Evolutionary conservation across 345 rosid genomes (phyloP), one percentile per base, ranked within the genome.

Genomic region (Cardamine resedifolia): DNA sequence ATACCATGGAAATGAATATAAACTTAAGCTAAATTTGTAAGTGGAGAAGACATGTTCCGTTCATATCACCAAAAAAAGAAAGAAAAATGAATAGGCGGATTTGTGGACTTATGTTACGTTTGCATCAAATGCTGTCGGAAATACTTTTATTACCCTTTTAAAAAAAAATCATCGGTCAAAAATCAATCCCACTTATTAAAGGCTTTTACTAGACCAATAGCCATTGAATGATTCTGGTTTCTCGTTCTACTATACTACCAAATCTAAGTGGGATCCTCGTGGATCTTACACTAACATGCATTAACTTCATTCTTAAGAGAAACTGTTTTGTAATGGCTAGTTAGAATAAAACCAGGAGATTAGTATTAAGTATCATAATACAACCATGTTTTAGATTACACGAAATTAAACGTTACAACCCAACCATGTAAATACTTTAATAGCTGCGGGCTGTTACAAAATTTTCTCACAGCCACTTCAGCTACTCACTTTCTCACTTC

Each of bases 381-480:
- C 41, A 67, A 74, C 47, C 44, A 68, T 53, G 49, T 52, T 51
- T 68, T 51, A 33, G 58, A 68, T 75, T 68, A 68, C 58, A 61
- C 20, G 70, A 75, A 62, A 75, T 6, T 68, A 75, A 68, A 60
- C 70, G 58, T 61, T 75, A 61, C 73, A 68, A 61, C 59, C 39
- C 20, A 69, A 55, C 73, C 70, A 61, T 69, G 64, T 44, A 55
- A 75, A 68, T 68, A 68, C 41, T 31, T 68, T 60, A 68, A 47
- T 68, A 76, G 74, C 65, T 45, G 79, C 79, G 79, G 79, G 79
- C 79, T 76, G 79, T 76, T 76, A 62, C 70, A 68, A 62, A 77
- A 51, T 72, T 51, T 72, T 72, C 68, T 67, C 77, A 66, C 77
- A 73, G 73, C 77, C 77, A 39, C 80, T 69, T 76, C 75, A 77